These are phyloP conservation scores for Penicillium sp. DNA, from an alignment of 2,329 filamentous ascomycete species.

Conservation along the genomic window DNA sequence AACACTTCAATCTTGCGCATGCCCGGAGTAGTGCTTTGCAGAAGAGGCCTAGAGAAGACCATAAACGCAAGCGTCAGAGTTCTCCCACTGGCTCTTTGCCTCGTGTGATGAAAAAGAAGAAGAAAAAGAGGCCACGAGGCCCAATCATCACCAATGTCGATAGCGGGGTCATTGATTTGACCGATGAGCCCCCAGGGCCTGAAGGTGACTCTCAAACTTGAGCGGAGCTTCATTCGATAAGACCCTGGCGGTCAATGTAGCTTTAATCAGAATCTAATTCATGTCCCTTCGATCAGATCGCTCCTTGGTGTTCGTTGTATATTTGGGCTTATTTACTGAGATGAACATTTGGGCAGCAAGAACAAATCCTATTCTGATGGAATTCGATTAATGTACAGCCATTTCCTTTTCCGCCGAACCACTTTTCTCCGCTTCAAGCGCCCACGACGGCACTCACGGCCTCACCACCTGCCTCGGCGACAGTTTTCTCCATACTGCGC, in stretches of 20 bases:
- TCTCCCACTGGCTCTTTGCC: background rate
- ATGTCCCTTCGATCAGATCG: background rate
- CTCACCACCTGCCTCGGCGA: background rate
- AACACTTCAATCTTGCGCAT: constrained; percentile 24
- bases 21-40: constrained; percentile 24
- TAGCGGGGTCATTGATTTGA: constrained; percentile 26
- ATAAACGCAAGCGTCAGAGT: constrained; percentile 4
- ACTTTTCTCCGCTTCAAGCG: too few species aligned
- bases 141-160: constrained; percentile 9
- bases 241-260: background rate
- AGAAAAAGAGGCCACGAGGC: background rate
- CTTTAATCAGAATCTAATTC: constrained; percentile 13
- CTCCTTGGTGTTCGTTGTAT: too few species aligned
- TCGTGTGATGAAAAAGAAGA: constrained; percentile 1
- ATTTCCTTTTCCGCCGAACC: too few species aligned
- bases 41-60: background rate
- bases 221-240: background rate
- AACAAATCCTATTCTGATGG: too few species aligned
- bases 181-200: constrained; percentile 15
- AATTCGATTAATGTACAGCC: too few species aligned
- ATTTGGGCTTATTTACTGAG: too few species aligned
- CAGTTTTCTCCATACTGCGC: background rate
- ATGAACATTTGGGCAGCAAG: too few species aligned
- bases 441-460: too few species aligned
- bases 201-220: background rate